Base-by-base conservation (phyloP, 768 basidiomycete species). In the Tylopilus balloui region DNA sequence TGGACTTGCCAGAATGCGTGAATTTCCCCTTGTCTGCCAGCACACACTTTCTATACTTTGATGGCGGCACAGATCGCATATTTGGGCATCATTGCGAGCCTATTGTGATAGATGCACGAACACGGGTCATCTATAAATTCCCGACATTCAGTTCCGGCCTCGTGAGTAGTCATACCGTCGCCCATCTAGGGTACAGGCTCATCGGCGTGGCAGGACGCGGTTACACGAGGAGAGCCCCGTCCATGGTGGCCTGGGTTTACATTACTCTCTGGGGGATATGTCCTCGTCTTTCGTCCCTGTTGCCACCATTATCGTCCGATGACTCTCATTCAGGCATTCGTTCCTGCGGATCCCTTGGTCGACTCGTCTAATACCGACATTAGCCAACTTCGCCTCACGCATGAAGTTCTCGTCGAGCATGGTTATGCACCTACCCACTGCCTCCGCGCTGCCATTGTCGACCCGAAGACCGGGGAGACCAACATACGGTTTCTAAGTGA, bases 291-390 rank as follows among this genome's bases (percentile, higher is more conserved):
- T 42, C 48, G 28, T 51, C 47, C 47, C 28, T 54, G 45, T 45
- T n/a, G 6, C 12, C 24, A 25, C 10, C 36, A 28, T 31, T 17
- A 47, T 10, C 51, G 44, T 45, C 50, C 48, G 3, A 36, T 25
- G 37, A 53, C 53, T 13, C 57, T 59, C 17, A 48, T 62, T 25
- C 60, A 61, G 13, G 54, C 42, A n/a, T 60, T 63, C 24, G 35
- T 48, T 21, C 20, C 21, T 11, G 60, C 57, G 7, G 37, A 57
- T 8, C 3, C 51, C 35, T 34, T 7, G 20, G 8, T 12, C 6
- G n/a, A 25, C n/a, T 27, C 6, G 20, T 17, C 43, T 19, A 29
- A 39, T 13, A 12, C 20, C 8, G 40, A 43, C 21, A 28, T 6
- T 20, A 24, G 19, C 19, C 51, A 41, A 29, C 53, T 62, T 38